Percentiles rank a stretch among this genome's conserved stretches.
phyloP scores from a whole-genome alignment of 2,329 filamentous ascomycete species.

The Sporothrix globosa region DNA sequence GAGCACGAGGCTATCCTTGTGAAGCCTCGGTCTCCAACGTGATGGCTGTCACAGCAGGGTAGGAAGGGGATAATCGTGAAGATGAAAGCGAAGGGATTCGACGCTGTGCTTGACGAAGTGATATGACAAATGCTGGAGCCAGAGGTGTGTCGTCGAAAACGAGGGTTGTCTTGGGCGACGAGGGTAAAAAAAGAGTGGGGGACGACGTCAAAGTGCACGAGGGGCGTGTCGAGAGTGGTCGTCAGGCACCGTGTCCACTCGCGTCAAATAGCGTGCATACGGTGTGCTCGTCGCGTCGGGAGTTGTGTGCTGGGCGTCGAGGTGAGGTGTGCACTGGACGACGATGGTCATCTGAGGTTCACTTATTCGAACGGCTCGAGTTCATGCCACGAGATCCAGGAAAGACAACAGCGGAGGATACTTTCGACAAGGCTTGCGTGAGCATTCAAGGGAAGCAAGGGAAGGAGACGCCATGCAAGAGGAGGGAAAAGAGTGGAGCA shows the following conservation, averaged over 20 bases:
- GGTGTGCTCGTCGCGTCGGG: conserved; percentile 21
- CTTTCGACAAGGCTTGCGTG: conserved; percentile 23
- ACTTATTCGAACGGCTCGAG: background rate
- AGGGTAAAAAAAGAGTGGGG: conserved; percentile 28
- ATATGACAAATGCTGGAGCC: background rate
- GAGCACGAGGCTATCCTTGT: conserved; percentile 16
- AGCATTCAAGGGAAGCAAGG: background rate
- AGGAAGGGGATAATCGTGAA: background rate
- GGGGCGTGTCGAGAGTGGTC: conserved; percentile 14
- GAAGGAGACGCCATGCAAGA: conserved; percentile 22
- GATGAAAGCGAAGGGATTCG: background rate
- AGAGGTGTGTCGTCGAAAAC: conserved; percentile 12
- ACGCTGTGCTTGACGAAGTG: background rate
- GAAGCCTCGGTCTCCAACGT: background rate
- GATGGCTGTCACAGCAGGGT: background rate
- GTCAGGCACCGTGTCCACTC: conserved; percentile 24
- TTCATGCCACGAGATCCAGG: background rate
- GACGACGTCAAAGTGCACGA: conserved; percentile 18
- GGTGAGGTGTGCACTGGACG: background rate
- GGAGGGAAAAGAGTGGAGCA: conserved; percentile 32
- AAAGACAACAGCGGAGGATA: background rate
- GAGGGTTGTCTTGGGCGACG: background rate
- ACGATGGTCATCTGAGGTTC: background rate
- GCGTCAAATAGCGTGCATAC: conserved; percentile 22
- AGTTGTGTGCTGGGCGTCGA: conserved; percentile 11